Base-by-base conservation (phyloP, 805 yeast species). In the Saccharomycopsis sp. region DNA sequence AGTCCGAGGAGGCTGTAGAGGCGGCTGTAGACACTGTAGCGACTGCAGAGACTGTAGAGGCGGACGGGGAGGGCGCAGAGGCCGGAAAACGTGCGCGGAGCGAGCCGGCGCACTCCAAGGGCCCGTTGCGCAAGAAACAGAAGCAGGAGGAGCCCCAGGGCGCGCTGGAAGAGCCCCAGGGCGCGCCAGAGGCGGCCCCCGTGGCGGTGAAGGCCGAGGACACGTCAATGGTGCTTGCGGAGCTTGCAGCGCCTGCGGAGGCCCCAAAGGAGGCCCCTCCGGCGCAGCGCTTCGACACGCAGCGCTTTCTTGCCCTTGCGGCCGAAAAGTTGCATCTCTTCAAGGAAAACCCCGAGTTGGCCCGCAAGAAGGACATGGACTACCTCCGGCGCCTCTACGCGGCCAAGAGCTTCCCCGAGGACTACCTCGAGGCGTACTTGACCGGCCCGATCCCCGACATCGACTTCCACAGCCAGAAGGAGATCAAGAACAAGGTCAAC, bases 401-500 rank as follows among this genome's bases (percentile, higher is more conserved):
- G 2, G 99, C 94, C 15, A 88, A 94, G 0, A 83, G 91, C n/a
- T 94, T 83, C 68, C 99, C 99, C 0, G 80, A 84, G 34, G 76
- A 77, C 46, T 96, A 91, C 67, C 73, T 94, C 51, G 76, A 82
- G 63, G 86, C 83, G 57, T 70, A 87, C 61, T 74, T 94, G 34
- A 97, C 99, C 0, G 99, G 99, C 2, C 82, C 77, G 40, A 84
- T 91, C 24, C 99, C 99, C 9, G 84, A 88, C 68, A 79, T 78
- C 57, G 98, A 94, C 70, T 90, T 89, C 64, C 54, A 20, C 57
- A 85, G 97, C 3, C 82, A 83, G 61, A 82, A 85, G 14, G 92
- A 91, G 66, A 91, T 91, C 18, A 72, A 90, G 1, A 92, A 90
- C 70, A 99, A 94, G 73, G 94, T 92, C 16, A 97, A 91, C 67